A percentile compares a stretch with the other conserved stretches of the same genome.
These are phyloP conservation scores for Globisporangium canariense DNA, from an alignment of 352 stramenopile genomes.

Conservation along the genomic window DNA sequence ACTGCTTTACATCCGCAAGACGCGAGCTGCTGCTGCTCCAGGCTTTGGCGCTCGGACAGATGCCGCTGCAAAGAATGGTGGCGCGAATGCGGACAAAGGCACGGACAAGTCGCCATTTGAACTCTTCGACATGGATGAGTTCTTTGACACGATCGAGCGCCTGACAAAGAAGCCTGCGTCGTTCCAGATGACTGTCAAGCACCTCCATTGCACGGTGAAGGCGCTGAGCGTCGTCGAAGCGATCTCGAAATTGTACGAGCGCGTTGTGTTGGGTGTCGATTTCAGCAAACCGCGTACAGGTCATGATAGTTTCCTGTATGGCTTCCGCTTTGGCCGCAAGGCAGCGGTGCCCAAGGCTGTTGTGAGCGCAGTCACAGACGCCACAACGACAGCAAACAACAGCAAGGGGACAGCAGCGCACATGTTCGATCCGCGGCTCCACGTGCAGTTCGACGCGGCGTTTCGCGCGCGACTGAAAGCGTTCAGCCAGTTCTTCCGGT, in stretches of 20 bases:
- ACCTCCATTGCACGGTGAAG: constrained; percentile 59
- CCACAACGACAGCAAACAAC: constrained; percentile 3
- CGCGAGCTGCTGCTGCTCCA: constrained; percentile 15
- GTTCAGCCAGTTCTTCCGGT: constrained; percentile 59
- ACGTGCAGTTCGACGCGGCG: constrained; percentile 36
- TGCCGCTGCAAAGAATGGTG: constrained; percentile 13
- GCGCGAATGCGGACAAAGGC: constrained; percentile 6
- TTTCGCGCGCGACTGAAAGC: constrained; percentile 48
- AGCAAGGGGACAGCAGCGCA: constrained; percentile 16
- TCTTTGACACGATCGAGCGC: constrained; percentile 48
- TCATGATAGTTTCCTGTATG: constrained; percentile 55
- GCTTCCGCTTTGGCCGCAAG: constrained; percentile 73
- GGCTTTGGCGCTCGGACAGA: neutral
- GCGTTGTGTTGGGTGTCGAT: constrained; percentile 57
- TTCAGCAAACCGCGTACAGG: constrained; percentile 50
- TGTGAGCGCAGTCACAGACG: constrained; percentile 19
- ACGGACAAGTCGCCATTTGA: constrained; percentile 28
- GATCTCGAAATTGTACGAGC: constrained; percentile 59
- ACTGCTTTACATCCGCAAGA: constrained; percentile 60
- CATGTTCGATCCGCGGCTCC: constrained; percentile 39
- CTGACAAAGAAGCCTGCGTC: constrained; percentile 48
- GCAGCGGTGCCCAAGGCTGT: constrained; percentile 31
- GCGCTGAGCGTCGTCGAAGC: constrained; percentile 54
- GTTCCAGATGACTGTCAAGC: constrained; percentile 47
- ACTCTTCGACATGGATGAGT: constrained; percentile 57